These are phyloP conservation scores for Elsinoe necatrix DNA, from an alignment of 2,329 filamentous ascomycete species.

Conservation along the genomic window DNA sequence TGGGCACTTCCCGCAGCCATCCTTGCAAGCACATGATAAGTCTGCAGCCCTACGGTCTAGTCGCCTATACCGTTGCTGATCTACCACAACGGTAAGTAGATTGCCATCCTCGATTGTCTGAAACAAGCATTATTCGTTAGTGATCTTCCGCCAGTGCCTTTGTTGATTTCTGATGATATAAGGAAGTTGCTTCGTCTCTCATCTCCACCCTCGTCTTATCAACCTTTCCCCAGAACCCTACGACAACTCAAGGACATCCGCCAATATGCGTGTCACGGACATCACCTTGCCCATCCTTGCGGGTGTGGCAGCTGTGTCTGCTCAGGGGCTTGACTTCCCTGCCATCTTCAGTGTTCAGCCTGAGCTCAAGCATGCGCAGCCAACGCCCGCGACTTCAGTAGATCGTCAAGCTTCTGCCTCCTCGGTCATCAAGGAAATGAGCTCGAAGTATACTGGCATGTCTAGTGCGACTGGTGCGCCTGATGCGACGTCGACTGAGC, in stretches of 20 bases:
- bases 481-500: background rate
- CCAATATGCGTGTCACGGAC: conserved; percentile 13
- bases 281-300: conserved; percentile 14
- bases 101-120: background rate
- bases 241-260: background rate
- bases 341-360: conserved; percentile 12
- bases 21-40: background rate
- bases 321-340: conserved; percentile 12
- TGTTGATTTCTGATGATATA: background rate
- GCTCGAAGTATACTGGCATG: background rate
- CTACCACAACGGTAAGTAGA: background rate
- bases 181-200: background rate
- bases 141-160: background rate
- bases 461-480: background rate
- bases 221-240: too few species aligned
- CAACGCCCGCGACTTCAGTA: background rate
- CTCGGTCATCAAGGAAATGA: conserved; percentile 7
- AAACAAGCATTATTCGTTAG: background rate
- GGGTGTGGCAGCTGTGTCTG: conserved; percentile 9
- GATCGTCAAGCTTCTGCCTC: conserved; percentile 2
- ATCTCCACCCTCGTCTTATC: background rate
- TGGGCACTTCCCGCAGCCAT: background rate
- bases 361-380: conserved; percentile 3
- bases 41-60: background rate
- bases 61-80: background rate